Conservation (phyloP, 768 basidiomycete genomes). For the Xerocomellus dryophilus region DNA sequence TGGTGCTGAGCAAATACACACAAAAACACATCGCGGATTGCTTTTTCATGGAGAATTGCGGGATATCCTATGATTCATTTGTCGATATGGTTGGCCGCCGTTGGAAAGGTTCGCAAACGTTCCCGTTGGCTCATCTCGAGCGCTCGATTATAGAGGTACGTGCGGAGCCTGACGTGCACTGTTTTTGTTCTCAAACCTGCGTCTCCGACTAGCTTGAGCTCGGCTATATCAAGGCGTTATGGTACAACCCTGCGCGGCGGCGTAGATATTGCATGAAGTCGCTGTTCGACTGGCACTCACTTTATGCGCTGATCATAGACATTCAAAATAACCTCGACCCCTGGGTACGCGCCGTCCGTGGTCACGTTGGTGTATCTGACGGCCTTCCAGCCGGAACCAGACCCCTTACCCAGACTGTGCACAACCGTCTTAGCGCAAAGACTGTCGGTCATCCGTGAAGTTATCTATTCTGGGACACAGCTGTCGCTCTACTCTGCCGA, state of each 20-base stretch:
- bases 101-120: constrained; percentile 36
- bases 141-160: constrained; percentile 38
- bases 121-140: constrained; percentile 43
- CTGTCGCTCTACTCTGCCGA: constrained; percentile 66
- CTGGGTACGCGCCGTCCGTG: constrained; percentile 4
- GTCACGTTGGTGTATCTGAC: constrained; percentile 1
- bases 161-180: neutral
- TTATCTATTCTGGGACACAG: constrained; percentile 75
- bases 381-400: constrained; percentile 19
- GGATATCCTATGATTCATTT: constrained; percentile 50
- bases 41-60: constrained; percentile 63
- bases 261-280: constrained; percentile 64
- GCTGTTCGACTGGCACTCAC: constrained; percentile 60
- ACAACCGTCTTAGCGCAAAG: constrained; percentile 54
- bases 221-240: constrained; percentile 56
- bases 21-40: constrained; percentile 57
- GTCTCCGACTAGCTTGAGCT: constrained; percentile 47
- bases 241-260: constrained; percentile 66
- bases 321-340: constrained; percentile 22
- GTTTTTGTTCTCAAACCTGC: neutral
- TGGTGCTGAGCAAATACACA: constrained; percentile 50
- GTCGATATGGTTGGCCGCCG: constrained; percentile 36
- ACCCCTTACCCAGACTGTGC: constrained; percentile 27
- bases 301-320: constrained; percentile 48
- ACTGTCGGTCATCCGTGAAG: constrained; percentile 57